Percentiles rank a stretch among this genome's conserved stretches.
These are phyloP conservation scores for Irineochytrium annulatum DNA, from an alignment of 192 early-diverging fungal species.

Conservation along the genomic window DNA sequence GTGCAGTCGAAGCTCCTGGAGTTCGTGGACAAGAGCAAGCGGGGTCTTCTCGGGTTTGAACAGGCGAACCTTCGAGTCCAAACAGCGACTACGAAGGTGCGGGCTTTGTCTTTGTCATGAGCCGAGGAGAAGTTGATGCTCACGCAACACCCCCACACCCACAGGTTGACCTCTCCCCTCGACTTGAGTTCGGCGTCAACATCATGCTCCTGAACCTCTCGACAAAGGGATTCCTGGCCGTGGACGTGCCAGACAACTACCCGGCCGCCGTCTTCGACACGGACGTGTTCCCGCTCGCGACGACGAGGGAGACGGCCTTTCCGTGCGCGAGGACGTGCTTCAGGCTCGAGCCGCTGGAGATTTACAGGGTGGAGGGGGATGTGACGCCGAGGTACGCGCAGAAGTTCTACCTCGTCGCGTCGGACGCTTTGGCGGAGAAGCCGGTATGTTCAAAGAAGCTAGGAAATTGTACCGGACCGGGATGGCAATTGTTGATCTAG, in stretches of 20 bases:
- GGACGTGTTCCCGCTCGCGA: conserved; percentile 28
- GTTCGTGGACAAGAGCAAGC: conserved; percentile 26
- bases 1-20: conserved; percentile 26
- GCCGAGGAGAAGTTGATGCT: neutral
- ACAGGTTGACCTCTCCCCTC: conserved; percentile 4
- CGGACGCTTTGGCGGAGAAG: conserved; percentile 20
- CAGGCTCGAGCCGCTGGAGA: conserved; percentile 19
- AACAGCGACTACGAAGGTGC: conserved; percentile 17
- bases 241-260: conserved; percentile 27
- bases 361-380: conserved; percentile 15
- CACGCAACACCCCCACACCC: too few relatives aligned
- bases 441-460: conserved; percentile 8
- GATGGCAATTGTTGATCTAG: neutral
- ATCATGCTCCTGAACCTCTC: conserved; percentile 23
- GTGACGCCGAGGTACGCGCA: conserved; percentile 18
- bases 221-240: conserved; percentile 23
- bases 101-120: neutral
- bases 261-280: conserved; percentile 17
- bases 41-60: conserved; percentile 18
- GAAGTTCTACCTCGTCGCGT: conserved; percentile 26
- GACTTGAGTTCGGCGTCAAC: conserved; percentile 22
- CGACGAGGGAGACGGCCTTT: neutral
- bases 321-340: conserved; percentile 23
- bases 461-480: neutral
- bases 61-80: conserved; percentile 17